Evolutionary conservation across 257 asterid species (phyloP).

Genomic region (Solanum chmielewskii): DNA sequence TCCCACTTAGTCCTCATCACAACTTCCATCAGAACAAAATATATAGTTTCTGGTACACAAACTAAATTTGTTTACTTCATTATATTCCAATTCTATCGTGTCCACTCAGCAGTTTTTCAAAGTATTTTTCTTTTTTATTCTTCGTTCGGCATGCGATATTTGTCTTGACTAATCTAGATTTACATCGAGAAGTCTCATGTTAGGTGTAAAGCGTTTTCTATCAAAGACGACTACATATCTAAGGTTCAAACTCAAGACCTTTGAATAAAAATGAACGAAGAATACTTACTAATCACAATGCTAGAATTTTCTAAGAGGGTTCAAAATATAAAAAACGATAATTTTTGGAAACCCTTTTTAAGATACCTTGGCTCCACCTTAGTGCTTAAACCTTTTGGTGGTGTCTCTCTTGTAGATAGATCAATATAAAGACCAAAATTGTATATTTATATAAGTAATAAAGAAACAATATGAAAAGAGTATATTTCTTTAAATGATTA

Average conservation of each 20-base stretch:
- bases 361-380: neutral
- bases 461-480: neutral
- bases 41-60: neutral
- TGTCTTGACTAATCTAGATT: neutral
- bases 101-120: neutral
- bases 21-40: neutral
- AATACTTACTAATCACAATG: no score
- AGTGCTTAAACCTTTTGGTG: no score
- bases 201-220: fast-evolving
- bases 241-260: fast-evolving
- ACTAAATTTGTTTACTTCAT: neutral
- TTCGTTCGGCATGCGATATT: no score
- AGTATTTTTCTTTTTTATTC: neutral
- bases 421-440: neutral
- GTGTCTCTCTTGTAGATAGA: no score
- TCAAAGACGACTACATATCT: no score
- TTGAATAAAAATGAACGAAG: no score
- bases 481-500: neutral
- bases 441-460: neutral
- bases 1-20: neutral
- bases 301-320: fast-evolving
- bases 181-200: neutral
- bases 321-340: neutral
- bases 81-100: neutral
- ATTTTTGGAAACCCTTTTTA: neutral